Evolutionary conservation across 2,329 filamentous ascomycete species (phyloP).

Genomic region (Colletotrichum chrysophilum): DNA sequence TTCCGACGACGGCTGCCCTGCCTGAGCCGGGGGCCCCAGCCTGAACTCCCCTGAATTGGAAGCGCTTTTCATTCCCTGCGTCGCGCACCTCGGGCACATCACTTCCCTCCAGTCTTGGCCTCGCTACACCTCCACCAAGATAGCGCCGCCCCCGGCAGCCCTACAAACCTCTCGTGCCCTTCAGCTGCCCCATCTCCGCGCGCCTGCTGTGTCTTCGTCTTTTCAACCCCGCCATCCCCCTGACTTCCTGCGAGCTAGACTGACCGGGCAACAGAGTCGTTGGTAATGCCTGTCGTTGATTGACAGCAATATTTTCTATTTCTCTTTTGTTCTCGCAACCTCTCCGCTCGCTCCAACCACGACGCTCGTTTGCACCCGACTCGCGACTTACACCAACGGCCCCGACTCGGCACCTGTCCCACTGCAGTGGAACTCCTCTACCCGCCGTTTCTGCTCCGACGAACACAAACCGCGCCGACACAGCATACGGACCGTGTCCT

Average conservation of each 20-base stretch:
- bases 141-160: constrained; percentile 1
- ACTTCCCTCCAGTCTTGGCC: neutral
- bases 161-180: neutral
- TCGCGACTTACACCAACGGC: neutral
- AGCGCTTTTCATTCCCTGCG: neutral
- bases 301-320: neutral
- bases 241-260: neutral
- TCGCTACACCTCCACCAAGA: neutral
- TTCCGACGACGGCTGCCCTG: neutral
- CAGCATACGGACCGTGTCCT: neutral
- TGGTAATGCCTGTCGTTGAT: neutral
- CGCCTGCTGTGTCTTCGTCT: neutral
- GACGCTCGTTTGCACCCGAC: neutral
- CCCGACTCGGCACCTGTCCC: neutral
- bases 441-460: neutral
- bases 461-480: neutral
- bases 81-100: neutral
- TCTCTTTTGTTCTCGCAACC: neutral
- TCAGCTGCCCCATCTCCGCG: constrained; percentile 11
- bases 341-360: neutral
- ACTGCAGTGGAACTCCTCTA: neutral
- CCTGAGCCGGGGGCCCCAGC: neutral
- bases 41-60: neutral
- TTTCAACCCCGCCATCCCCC: neutral
- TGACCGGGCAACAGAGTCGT: neutral